Conservation (phyloP, 2,329 filamentous ascomycete genomes). For the Calonectria fujianensis region DNA sequence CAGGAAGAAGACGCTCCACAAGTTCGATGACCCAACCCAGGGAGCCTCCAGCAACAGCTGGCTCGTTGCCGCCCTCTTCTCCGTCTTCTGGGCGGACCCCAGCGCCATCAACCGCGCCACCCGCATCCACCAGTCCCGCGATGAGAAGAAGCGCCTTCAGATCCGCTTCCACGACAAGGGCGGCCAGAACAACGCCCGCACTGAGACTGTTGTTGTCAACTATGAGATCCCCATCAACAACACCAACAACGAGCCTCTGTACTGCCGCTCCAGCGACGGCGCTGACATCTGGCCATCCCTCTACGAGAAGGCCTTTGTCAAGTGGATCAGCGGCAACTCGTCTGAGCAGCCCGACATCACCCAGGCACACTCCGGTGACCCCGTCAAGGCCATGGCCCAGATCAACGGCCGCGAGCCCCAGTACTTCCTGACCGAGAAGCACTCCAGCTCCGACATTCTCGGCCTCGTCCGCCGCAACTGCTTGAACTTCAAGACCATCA, state of each 20-base stretch:
- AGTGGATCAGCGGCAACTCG: conserved; percentile 62
- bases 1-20: conserved; percentile 45
- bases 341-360: conserved; percentile 64
- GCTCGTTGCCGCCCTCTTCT: conserved; percentile 67
- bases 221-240: conserved; percentile 67
- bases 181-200: conserved; percentile 63
- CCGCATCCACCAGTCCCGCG: conserved; percentile 48
- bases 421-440: conserved; percentile 60
- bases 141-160: conserved; percentile 56
- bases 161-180: conserved; percentile 67
- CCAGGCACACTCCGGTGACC: conserved; percentile 63
- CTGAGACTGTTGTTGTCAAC: conserved; percentile 64
- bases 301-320: conserved; percentile 69
- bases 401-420: conserved; percentile 62
- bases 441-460: conserved; percentile 59
- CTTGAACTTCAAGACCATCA: conserved; percentile 66
- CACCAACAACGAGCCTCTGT: conserved; percentile 64
- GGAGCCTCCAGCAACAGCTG: conserved; percentile 65
- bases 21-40: conserved; percentile 66
- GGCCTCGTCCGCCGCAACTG: conserved; percentile 63
- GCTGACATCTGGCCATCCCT: conserved; percentile 66
- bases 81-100: conserved; percentile 67
- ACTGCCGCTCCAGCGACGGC: conserved; percentile 64
- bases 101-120: conserved; percentile 63
- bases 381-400: conserved; percentile 67